phyloP scores from a whole-genome alignment of 805 yeast genomes.

The Pichia californica region DNA sequence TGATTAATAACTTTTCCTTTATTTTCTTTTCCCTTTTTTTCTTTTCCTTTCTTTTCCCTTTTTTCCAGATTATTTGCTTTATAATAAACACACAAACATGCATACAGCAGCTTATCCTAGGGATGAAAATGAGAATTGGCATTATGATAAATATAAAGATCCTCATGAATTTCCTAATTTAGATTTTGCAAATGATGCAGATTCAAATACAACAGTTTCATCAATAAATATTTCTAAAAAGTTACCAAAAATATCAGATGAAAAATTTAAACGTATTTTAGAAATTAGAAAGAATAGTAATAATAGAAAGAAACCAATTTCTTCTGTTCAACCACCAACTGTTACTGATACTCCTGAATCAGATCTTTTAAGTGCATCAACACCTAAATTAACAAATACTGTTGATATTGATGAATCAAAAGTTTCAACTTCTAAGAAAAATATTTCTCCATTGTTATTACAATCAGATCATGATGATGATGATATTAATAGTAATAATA shows the following conservation, averaged over 20 bases:
- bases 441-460: background rate
- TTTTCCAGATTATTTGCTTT: too few species aligned
- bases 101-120: background rate
- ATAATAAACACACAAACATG: too few species aligned
- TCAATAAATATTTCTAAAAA: slow-evolving; percentile 6
- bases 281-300: background rate
- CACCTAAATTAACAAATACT: slow-evolving; percentile 6
- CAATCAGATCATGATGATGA: background rate
- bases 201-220: background rate
- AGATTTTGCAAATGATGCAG: slow-evolving; percentile 6
- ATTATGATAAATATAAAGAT: slow-evolving; percentile 10
- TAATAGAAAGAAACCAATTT: too few species aligned
- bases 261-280: slow-evolving; percentile 1
- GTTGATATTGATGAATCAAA: background rate
- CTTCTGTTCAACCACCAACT: too few species aligned
- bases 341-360: too few species aligned
- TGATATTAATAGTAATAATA: background rate
- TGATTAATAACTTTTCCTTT: too few species aligned
- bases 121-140: slow-evolving; percentile 7
- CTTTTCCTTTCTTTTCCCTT: too few species aligned
- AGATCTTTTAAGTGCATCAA: slow-evolving; percentile 3
- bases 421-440: background rate
- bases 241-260: slow-evolving; percentile 7
- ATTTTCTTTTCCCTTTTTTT: too few species aligned
- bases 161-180: slow-evolving; percentile 11